Percentiles rank a stretch among this genome's conserved stretches.
Conservation (phyloP, 768 basidiomycete species). For the Tulasnella sp. region DNA sequence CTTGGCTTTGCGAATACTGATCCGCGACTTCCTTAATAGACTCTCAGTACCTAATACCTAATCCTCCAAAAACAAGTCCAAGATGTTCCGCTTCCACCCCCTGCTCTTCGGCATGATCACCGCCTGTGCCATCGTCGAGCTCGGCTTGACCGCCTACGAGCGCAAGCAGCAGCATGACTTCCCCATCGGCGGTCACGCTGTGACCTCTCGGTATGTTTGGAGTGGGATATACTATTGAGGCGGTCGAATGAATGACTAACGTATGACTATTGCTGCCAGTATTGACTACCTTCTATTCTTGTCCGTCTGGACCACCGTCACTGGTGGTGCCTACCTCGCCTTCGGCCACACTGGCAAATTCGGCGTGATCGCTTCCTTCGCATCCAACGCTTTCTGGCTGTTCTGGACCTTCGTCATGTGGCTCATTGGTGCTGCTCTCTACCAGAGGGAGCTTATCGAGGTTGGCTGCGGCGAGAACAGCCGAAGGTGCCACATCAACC, state of each 20-base stretch:
- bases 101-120: constrained; percentile 2
- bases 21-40: not conserved
- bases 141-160: constrained; percentile 3
- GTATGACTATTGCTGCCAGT: not conserved
- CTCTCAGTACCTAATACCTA: not conserved
- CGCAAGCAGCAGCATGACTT: constrained; percentile 13
- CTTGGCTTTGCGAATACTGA: not conserved
- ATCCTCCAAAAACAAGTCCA: not conserved
- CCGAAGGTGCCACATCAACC: constrained; percentile 5
- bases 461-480: not conserved
- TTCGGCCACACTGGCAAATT: not conserved
- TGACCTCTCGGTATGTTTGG: not conserved
- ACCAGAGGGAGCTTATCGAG: not conserved
- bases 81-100: not conserved
- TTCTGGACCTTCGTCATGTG: constrained; percentile 11
- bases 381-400: not conserved
- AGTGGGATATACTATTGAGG: not conserved
- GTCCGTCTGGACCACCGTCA: constrained; percentile 2
- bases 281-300: not conserved
- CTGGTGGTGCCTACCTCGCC: not conserved
- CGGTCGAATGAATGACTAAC: not conserved
- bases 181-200: constrained; percentile 1
- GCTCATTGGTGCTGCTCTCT: constrained; percentile 4
- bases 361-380: constrained; percentile 6
- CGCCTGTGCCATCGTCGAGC: not conserved